Base-by-base conservation (phyloP, 2,329 filamentous ascomycete genomes). In the Elsinoe necatrix region DNA sequence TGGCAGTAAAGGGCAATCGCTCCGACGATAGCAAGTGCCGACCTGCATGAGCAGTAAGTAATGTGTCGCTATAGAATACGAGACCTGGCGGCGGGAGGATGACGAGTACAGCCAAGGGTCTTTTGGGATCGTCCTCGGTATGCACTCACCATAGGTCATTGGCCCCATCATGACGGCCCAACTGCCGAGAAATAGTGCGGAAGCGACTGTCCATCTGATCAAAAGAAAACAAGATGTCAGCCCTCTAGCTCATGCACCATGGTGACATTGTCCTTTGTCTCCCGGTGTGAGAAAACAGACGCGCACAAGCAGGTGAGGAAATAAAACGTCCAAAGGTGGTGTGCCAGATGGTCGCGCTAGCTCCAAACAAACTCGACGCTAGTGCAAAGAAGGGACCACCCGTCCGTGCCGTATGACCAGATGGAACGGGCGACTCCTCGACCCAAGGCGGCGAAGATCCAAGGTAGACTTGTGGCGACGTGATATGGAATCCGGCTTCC, bases 131-230 rank as follows among this genome's bases (percentile, higher is more conserved):
- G 9, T 37, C 34, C 9, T 37, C 3, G 27, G 34, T n/a, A 37
- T 60, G 9, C 55, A 66, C 73, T 71, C 67, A 75, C 75, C 71
- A 71, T 97, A 98, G 64, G 83, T 79, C 74, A 84, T 78, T 34
- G 89, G 91, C 56, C 93, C 93, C 88, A 96, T 95, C 74, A 97
- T 81, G 63, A 92, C 89, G 23, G 89, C 90, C 80, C 93, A 98
- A 64, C 91, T 95, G 64, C 83, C 81, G 65, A 97, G 80, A 77
- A 97, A 97, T 63, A 98, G 80, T 50, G 87, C 69, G 50, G 92
- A 96, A 56, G 91, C 93, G 70, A 96, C 84, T 51, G 92, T 89
- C 93, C 93, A 98, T 77, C 93, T 97, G 72, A 69, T 65, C 43
- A 56, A 41, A 25, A 20, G 29, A 50, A 52, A 50, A 57, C 55